Evolutionary conservation across 768 basidiomycete species (phyloP).

Genomic region (Suillus spraguei): DNA sequence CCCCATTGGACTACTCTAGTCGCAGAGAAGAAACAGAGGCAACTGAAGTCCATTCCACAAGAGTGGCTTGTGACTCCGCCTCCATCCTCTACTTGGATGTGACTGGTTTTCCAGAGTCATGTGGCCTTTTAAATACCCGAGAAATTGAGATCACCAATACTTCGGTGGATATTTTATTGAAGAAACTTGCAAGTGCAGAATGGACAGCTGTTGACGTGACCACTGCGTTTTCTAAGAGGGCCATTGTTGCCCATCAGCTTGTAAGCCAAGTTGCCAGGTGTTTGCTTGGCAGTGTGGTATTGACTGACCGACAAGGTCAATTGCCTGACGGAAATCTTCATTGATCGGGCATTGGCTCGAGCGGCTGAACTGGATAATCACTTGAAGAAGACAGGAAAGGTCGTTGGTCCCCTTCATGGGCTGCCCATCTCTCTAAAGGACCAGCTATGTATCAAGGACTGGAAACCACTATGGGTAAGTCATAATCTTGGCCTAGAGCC

Average conservation of each 20-base stretch:
- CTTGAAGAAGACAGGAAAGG: constrained; percentile 60
- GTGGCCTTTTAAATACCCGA: constrained; percentile 54
- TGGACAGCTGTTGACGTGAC: constrained; percentile 74
- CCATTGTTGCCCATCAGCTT: constrained; percentile 78
- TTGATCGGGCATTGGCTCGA: constrained; percentile 65
- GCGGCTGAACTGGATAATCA: constrained; percentile 70
- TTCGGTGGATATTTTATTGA: constrained; percentile 46
- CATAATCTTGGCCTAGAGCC: too few species aligned
- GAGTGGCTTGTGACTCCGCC: constrained; percentile 63
- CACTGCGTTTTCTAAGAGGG: constrained; percentile 75
- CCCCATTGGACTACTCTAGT: constrained; percentile 53
- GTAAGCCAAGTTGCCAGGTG: constrained; percentile 38
- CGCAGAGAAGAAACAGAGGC: constrained; percentile 54
- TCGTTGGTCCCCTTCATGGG: constrained; percentile 75
- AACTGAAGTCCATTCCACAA: constrained; percentile 58
- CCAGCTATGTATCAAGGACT: constrained; percentile 66
- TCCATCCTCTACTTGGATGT: constrained; percentile 53
- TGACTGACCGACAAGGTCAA: constrained; percentile 52
- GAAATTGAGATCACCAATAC: constrained; percentile 66
- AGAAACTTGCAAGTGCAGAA: constrained; percentile 50
- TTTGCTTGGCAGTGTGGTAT: not conserved
- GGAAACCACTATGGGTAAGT: constrained; percentile 66
- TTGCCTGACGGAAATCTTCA: constrained; percentile 83
- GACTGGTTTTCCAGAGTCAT: constrained; percentile 51
- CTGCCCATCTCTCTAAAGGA: constrained; percentile 78